These are phyloP conservation scores for Zelonia costaricensis DNA, from an alignment of 208 protist genomes.

Conservation along the genomic window DNA sequence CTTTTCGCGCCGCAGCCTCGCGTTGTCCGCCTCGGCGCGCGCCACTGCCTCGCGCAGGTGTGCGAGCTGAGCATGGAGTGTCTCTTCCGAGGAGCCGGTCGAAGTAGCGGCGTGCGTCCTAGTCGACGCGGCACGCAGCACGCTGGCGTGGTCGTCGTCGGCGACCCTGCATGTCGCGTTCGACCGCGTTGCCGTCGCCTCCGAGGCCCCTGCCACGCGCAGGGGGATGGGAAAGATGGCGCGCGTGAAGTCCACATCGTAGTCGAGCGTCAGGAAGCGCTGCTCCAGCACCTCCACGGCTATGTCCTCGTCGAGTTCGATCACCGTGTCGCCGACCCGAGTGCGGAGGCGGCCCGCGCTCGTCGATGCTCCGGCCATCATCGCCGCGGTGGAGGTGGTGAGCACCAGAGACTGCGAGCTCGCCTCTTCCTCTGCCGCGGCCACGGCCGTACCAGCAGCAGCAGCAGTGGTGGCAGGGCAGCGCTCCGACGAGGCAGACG, in stretches of 20 bases:
- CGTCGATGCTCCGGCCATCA: not conserved
- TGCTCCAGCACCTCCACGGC: constrained; percentile 44
- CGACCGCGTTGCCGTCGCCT: not conserved
- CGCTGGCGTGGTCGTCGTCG: too few relatives aligned
- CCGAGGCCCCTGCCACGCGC: too few relatives aligned
- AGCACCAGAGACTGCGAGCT: too few relatives aligned
- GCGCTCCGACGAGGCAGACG: too few relatives aligned
- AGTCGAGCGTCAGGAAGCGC: constrained; percentile 81
- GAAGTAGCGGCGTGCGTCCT: too few relatives aligned
- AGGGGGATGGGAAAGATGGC: constrained; percentile 84
- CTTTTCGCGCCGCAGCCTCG: constrained; percentile 62
- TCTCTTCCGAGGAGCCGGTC: too few relatives aligned
- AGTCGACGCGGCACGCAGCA: too few relatives aligned
- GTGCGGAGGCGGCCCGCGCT: constrained; percentile 20
- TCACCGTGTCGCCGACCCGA: constrained; percentile 33
- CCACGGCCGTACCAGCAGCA: too few relatives aligned
- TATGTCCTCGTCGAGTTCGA: constrained; percentile 43
- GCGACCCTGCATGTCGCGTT: constrained; percentile 5
- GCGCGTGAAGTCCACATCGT: constrained; percentile 88
- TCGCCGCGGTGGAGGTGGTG: too few relatives aligned
- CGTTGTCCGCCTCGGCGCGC: constrained; percentile 49
- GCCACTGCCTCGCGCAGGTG: constrained; percentile 2
- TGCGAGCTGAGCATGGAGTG: too few relatives aligned
- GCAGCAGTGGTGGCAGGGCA: too few relatives aligned
- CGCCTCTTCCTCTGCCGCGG: too few relatives aligned